Evolutionary conservation across 352 stramenopile genomes (phyloP).

Genomic region (Globisporangium ultimum): DNA sequence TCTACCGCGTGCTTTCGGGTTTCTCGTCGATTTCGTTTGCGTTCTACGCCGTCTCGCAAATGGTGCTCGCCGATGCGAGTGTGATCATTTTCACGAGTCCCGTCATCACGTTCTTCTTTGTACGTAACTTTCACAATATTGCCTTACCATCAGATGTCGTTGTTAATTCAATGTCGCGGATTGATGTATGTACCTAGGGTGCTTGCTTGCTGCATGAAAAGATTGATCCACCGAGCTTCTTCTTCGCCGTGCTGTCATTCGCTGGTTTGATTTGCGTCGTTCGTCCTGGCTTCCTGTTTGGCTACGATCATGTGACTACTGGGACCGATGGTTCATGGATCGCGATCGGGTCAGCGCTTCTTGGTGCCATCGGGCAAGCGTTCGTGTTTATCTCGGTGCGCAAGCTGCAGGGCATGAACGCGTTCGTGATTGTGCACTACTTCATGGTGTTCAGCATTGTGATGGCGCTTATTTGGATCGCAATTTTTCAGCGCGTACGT

Average conservation of each 20-base stretch:
- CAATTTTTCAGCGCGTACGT: constrained; percentile 41
- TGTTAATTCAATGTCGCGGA: too few species aligned
- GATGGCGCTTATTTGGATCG: constrained; percentile 31
- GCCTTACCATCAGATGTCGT: too few species aligned
- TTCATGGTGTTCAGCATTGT: constrained; percentile 47
- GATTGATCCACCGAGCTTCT: constrained; percentile 31
- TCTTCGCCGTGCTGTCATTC: constrained; percentile 27
- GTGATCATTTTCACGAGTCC: constrained; percentile 74
- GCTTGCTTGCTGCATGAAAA: constrained; percentile 17
- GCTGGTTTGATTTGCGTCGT: constrained; percentile 40
- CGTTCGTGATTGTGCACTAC: constrained; percentile 58
- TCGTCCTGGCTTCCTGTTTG: constrained; percentile 37
- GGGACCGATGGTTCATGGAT: constrained; percentile 18
- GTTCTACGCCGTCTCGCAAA: constrained; percentile 77
- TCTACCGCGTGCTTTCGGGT: constrained; percentile 46
- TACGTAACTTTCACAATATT: constrained; percentile 14
- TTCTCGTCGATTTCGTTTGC: constrained; percentile 73
- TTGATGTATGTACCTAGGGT: neutral
- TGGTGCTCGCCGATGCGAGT: constrained; percentile 73
- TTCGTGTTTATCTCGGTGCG: constrained; percentile 52
- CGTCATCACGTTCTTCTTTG: constrained; percentile 70
- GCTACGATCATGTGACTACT: constrained; percentile 15
- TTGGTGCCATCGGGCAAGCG: constrained; percentile 39
- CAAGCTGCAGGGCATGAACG: constrained; percentile 36
- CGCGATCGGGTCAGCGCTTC: constrained; percentile 30